Evolutionary conservation across 768 basidiomycete species (phyloP).

Genomic region (Lactarius deliciosus): DNA sequence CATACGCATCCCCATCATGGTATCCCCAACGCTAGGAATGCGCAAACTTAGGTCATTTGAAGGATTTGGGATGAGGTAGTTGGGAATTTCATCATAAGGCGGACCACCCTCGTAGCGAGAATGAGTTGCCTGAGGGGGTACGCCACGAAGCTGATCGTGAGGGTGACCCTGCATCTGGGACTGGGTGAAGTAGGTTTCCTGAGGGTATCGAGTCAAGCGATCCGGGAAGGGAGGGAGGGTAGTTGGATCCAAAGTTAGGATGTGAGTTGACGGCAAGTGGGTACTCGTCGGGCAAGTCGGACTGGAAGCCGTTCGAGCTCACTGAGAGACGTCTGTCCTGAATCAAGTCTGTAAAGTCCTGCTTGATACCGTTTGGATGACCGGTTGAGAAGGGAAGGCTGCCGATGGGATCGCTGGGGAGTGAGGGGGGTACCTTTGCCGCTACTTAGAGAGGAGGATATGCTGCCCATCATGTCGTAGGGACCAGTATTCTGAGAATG

Average conservation of each 20-base stretch:
- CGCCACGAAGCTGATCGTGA: slow-evolving; percentile 61
- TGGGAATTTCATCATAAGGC: slow-evolving; percentile 58
- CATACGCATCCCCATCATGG: slow-evolving; percentile 63
- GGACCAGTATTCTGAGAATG: slow-evolving; percentile 50
- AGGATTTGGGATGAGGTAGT: slow-evolving; percentile 53
- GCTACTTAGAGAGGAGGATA: slow-evolving; percentile 61
- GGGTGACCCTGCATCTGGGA: slow-evolving; percentile 53
- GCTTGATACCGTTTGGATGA: slow-evolving; percentile 37
- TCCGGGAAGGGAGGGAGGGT: slow-evolving; percentile 53
- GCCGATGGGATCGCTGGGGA: slow-evolving; percentile 62
- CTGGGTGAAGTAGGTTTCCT: slow-evolving; percentile 55
- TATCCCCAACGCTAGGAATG: slow-evolving; percentile 62
- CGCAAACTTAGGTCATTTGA: slow-evolving; percentile 59
- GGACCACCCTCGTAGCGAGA: slow-evolving; percentile 55
- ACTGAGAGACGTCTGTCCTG: slow-evolving; percentile 57
- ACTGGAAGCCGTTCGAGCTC: slow-evolving; percentile 47
- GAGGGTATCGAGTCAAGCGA: slow-evolving; percentile 53
- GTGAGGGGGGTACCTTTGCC: slow-evolving; percentile 78
- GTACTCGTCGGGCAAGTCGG: slow-evolving; percentile 68
- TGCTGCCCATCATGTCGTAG: slow-evolving; percentile 64
- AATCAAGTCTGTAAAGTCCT: slow-evolving; percentile 65
- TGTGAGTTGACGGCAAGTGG: slow-evolving; percentile 46
- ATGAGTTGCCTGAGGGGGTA: slow-evolving; percentile 71
- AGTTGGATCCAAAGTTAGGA: slow-evolving; percentile 42
- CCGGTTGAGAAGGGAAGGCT: slow-evolving; percentile 53